phyloP scores from a whole-genome alignment of 164 flowering plant genomes.

The Stephania yunnanensis region DNA sequence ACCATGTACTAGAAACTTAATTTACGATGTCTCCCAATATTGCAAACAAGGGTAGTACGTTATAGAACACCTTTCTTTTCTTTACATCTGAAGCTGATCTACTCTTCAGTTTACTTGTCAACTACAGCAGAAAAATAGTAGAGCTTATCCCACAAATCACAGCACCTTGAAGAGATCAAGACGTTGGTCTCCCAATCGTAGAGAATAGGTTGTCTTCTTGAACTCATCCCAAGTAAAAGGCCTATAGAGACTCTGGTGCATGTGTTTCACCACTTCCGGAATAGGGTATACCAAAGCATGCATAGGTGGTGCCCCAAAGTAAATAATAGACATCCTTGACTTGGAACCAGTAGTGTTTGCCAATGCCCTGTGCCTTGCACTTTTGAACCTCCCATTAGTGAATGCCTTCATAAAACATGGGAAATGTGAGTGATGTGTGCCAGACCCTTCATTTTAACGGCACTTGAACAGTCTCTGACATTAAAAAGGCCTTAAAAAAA shows the following conservation, averaged over 20 bases:
- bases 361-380: constrained; percentile 71
- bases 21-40: not conserved
- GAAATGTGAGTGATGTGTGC: too few relatives aligned
- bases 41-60: not conserved
- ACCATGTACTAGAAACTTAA: not conserved
- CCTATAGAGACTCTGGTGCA: constrained; percentile 34
- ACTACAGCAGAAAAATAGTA: not conserved
- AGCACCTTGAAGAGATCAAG: constrained; percentile 38
- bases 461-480: too few relatives aligned
- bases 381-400: constrained; percentile 62
- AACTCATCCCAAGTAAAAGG: constrained; percentile 69
- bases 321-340: constrained; percentile 54
- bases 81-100: not conserved
- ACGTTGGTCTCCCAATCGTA: constrained; percentile 41
- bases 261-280: constrained; percentile 35
- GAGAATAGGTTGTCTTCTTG: constrained; percentile 53
- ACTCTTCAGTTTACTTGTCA: not conserved
- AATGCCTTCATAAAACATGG: constrained; percentile 33
- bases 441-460: too few relatives aligned
- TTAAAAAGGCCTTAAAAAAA: too few relatives aligned
- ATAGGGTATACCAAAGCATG: constrained; percentile 39
- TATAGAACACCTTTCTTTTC: not conserved
- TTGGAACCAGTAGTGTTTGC: constrained; percentile 24
- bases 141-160: not conserved
- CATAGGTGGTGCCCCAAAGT: constrained; percentile 58